These are phyloP conservation scores for Plasmodium chabaudi DNA, from an alignment of 169 alveolate genomes.

Conservation along the genomic window DNA sequence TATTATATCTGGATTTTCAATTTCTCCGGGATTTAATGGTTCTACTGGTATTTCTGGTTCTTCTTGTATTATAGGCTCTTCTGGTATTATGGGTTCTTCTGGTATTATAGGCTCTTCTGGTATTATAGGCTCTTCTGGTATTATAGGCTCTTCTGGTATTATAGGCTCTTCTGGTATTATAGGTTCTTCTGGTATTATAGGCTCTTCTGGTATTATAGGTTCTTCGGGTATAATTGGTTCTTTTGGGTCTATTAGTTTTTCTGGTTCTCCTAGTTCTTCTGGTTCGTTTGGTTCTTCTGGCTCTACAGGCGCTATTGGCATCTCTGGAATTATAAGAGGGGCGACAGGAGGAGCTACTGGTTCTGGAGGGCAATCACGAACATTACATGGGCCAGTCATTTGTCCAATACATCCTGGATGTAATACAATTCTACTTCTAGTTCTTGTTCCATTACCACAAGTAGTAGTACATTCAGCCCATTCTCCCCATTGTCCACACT, in stretches of 20 bases:
- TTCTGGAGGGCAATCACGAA: conserved; percentile 17
- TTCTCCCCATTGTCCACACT: conserved; percentile 55
- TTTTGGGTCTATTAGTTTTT: neutral
- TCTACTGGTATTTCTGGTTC: too few relatives aligned
- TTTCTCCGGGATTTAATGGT: too few relatives aligned
- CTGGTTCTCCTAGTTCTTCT: neutral
- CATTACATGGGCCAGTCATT: conserved; percentile 13
- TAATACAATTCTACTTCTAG: conserved; percentile 22
- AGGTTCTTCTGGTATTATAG: neutral
- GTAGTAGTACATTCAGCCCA: conserved; percentile 50
- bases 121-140: neutral
- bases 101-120: neutral
- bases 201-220: neutral
- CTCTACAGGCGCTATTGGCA: neutral
- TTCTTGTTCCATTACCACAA: conserved; percentile 53
- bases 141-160: neutral
- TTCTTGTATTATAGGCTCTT: too few relatives aligned
- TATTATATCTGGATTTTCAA: too few relatives aligned
- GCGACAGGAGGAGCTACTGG: neutral
- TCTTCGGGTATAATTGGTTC: neutral
- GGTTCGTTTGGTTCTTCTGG: conserved; percentile 26
- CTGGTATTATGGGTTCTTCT: neutral
- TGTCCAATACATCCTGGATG: conserved; percentile 26
- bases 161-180: neutral
- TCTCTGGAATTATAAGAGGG: neutral